Percentiles rank a stretch among this genome's conserved stretches.
Conservation (phyloP, 148 eudicot genomes). For the Bassia scoparia region DNA sequence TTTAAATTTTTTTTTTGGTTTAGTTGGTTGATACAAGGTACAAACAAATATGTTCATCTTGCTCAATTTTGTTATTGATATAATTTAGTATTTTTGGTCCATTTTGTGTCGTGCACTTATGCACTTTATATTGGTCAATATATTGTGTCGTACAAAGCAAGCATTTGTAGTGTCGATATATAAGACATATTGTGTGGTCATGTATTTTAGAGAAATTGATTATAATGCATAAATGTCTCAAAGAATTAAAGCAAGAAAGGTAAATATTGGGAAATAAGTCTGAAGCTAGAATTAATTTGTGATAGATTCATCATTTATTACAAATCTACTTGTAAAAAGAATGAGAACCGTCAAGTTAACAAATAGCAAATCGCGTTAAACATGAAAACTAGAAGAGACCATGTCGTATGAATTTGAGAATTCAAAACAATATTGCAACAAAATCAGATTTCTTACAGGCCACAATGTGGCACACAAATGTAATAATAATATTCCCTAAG, state of each 20-base stretch:
- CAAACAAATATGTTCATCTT: conserved; percentile 18
- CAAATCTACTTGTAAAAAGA: conserved; percentile 31
- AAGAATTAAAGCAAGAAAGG: background rate
- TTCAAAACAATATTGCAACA: conserved; percentile 28
- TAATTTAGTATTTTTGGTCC: conserved; percentile 21
- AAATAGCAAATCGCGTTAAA: conserved; percentile 26
- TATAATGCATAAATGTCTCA: background rate
- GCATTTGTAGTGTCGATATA: background rate
- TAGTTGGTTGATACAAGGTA: conserved; percentile 11
- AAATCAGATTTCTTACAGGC: conserved; percentile 25
- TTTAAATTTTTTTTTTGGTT: no score
- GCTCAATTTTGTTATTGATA: conserved; percentile 31
- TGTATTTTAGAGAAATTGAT: no score
- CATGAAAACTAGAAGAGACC: conserved; percentile 21
- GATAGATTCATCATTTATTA: conserved; percentile 30
- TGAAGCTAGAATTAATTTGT: conserved; percentile 17
- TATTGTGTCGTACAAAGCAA: background rate
- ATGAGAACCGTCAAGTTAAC: conserved; percentile 24
- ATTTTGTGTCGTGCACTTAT: background rate
- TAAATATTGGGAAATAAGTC: background rate
- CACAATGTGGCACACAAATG: conserved; percentile 26
- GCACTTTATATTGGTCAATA: background rate
- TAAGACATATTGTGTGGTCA: no score
- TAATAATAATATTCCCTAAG: conserved; percentile 25
- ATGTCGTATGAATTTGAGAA: conserved; percentile 14